Base-by-base conservation (phyloP, 2,329 filamentous ascomycete genomes). In the Penicillium sclerotigenum region DNA sequence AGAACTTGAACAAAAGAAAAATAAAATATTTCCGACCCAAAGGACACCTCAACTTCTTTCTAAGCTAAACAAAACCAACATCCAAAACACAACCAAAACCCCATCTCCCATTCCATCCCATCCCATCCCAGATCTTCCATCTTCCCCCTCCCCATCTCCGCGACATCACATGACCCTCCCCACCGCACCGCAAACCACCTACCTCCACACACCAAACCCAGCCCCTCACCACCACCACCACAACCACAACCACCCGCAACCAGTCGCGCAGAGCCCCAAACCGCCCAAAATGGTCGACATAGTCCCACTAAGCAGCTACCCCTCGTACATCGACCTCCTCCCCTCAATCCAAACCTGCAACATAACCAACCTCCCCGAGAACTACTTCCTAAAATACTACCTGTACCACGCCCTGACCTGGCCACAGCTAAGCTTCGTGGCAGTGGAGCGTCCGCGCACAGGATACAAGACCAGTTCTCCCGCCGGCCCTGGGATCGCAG, bases 381-480 rank as follows among this genome's bases (percentile, higher is more conserved):
- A 99, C 82, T 99, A 99, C 84, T 97, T 97, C 76, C 90, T 96
- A 78, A 99, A 99, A 83, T 99, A 99, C 83, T 99, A 99, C 81
- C 87, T 99, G 71, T 99, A 99, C 84, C 94, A 99, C 78, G 92
- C 93, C 16, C 86, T 97, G 65, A 96, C 91, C 67, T 99, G 94
- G 94, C 94, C 94, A 43, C 93, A 97, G 78, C 86, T 99, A 63
- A 93, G 88, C 77, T 97, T 92, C 77, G 93, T 99, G 55, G 94
- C 94, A 66, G 91, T 99, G 68, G 93, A 97, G 75, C 87, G 92
- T 34, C 89, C 91, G 33, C 83, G 83, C 66, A 87, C 87, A 72
- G 85, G 87, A 0, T 85, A 91, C 52, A 87, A 88, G 73, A 84
- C 87, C 0, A 87, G 87, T 45, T 89, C 93, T 45, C 89, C 93